Evolutionary conservation across 225 moss, liverwort and hornwort species (phyloP), one percentile per base, ranked within the genome.

Genomic region (Bryum argenteum): DNA sequence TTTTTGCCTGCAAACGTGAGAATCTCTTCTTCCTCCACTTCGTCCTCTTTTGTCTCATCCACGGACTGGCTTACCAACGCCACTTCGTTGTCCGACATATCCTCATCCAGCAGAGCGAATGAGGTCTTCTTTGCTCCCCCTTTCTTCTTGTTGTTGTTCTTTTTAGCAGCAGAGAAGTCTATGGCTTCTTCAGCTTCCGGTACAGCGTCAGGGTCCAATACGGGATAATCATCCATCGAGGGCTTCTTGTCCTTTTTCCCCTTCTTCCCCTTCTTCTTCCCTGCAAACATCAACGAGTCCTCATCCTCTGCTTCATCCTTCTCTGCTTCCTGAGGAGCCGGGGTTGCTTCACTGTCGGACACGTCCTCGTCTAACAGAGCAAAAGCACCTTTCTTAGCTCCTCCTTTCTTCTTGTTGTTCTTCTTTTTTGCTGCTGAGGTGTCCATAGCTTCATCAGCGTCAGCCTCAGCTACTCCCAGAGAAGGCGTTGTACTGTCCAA

Each of bases 181-280:
- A 61, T 61, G 20, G 51, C 70, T 77, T 70, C 77, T 47, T 74
- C 74, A 58, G 26, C 83, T 60, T 79, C 81, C 2, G 54, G 22
- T 38, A 13, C 47, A 5, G 61, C 67, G 40, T 81, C 87, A 53
- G 62, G 83, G 43, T 77, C 69, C 43, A 79, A 57, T 20, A 65
- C 54, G 8, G 85, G 75, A 69, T 73, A 74, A 61, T 89, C 88
- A 18, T 80, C 83, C 18, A 43, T 61, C 16, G 48, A 24, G 10
- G 81, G 55, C 55, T 85, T 91, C 65, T 76, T 90, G 10, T 88
- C 93, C 52, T 89, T 96, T 83, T 97, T 93, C 37, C 79, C 91
- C 72, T 91, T 93, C 83, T 91, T 97, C 38, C 91, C 82, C 43
- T 93, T 97, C 82, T 96, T 96, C 65, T 91, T 93, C 10, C 90